Conservation (phyloP, 1,284 basidiomycete species). For the Ceratobasidium sp. region DNA sequence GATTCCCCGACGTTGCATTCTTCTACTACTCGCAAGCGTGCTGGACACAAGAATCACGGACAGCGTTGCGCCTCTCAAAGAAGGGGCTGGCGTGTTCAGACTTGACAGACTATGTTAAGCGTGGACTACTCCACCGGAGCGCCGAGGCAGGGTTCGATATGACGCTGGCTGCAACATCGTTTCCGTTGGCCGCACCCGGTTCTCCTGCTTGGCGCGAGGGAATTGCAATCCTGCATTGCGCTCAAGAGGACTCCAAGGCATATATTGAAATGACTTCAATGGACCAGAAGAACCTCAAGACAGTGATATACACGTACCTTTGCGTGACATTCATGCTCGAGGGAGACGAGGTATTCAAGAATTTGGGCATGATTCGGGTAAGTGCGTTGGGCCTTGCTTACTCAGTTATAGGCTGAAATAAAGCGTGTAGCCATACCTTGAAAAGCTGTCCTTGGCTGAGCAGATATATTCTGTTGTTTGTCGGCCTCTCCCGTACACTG, state of each 20-base stretch:
- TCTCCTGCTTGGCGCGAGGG: slow-evolving; percentile 39
- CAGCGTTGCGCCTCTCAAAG: slow-evolving; percentile 18
- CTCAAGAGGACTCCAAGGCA: slow-evolving; percentile 34
- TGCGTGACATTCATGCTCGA: slow-evolving; percentile 21
- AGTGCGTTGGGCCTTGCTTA: neutral
- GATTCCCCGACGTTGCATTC: slow-evolving; percentile 31
- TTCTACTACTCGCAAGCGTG: slow-evolving; percentile 32
- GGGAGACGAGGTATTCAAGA: slow-evolving; percentile 20
- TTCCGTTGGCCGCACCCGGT: slow-evolving; percentile 18
- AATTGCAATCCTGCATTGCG: slow-evolving; percentile 28
- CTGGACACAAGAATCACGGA: slow-evolving; percentile 32
- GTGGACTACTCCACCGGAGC: slow-evolving; percentile 25
- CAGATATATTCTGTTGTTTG: slow-evolving; percentile 30
- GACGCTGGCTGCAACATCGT: slow-evolving; percentile 17
- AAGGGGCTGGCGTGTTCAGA: slow-evolving; percentile 32
- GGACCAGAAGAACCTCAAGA: slow-evolving; percentile 40
- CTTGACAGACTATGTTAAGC: slow-evolving; percentile 42
- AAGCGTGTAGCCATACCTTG: slow-evolving; percentile 20
- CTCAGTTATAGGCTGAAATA: neutral
- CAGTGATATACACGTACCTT: slow-evolving; percentile 36
- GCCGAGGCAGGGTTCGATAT: slow-evolving; percentile 31
- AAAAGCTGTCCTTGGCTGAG: slow-evolving; percentile 35
- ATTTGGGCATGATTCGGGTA: slow-evolving; percentile 28
- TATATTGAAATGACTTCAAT: slow-evolving; percentile 43
- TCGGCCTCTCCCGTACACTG: slow-evolving; percentile 15